Percentiles rank a stretch among this genome's conserved stretches.
These are phyloP conservation scores for Geotrichum armillariae DNA, from an alignment of 1,139 yeast genomes.

Conservation along the genomic window DNA sequence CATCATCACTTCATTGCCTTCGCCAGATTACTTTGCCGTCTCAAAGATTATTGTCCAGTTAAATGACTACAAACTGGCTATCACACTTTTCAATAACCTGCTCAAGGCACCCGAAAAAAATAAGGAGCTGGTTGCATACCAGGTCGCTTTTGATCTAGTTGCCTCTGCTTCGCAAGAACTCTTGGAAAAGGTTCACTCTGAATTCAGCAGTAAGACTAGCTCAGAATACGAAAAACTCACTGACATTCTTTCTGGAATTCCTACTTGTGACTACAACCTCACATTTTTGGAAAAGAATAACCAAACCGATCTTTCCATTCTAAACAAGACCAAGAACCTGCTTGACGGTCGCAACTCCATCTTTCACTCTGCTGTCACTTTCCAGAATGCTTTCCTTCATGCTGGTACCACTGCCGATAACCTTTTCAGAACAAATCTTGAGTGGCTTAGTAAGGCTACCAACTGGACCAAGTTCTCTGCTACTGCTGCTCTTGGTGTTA, in stretches of 20 bases:
- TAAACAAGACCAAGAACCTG: conserved; percentile 76
- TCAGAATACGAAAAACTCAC: conserved; percentile 48
- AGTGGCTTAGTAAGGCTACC: conserved; percentile 95
- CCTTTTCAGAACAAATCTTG: conserved; percentile 84
- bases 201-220: conserved; percentile 43
- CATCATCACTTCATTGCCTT: conserved; percentile 55
- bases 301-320: conserved; percentile 79
- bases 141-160: conserved; percentile 93
- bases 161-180: conserved; percentile 92
- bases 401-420: conserved; percentile 97
- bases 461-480: conserved; percentile 99
- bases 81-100: conserved; percentile 62
- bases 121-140: conserved; percentile 67
- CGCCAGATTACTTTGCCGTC: conserved; percentile 74
- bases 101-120: conserved; percentile 42
- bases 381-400: conserved; percentile 92
- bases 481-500: conserved; percentile 97
- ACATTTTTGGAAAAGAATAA: conserved; percentile 86
- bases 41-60: conserved; percentile 87
- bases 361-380: conserved; percentile 94
- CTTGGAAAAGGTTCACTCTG: conserved; percentile 57
- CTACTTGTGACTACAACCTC: conserved; percentile 89
- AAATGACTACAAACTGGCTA: conserved; percentile 72
- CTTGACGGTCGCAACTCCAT: conserved; percentile 92
- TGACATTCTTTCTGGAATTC: conserved; percentile 83